Conservation (phyloP, 176 grass and related monocot species). For the Juncus inflexus region DNA sequence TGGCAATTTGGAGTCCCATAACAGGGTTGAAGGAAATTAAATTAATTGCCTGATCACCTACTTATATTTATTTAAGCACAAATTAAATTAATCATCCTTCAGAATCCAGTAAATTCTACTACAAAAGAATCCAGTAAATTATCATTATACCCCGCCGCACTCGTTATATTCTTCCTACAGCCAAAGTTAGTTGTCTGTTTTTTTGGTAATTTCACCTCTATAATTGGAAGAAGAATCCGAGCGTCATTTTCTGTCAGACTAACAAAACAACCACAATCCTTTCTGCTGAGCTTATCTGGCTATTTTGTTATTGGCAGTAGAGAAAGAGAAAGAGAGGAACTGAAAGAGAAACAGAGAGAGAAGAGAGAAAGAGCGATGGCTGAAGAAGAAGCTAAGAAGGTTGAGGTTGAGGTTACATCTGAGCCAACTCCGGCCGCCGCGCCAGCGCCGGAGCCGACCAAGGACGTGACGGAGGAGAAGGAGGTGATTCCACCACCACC, state of each 20-base stretch:
- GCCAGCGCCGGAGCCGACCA: conserved; percentile 38
- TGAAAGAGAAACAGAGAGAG: background rate
- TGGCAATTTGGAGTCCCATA: background rate
- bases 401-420: conserved; percentile 50
- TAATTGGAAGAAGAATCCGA: conserved; percentile 18
- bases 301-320: background rate
- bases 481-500: conserved; percentile 45
- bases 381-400: conserved; percentile 81
- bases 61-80: too few relatives aligned
- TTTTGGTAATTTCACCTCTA: conserved; percentile 20
- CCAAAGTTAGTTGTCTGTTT: conserved; percentile 1
- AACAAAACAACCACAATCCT: conserved; percentile 4
- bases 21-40: conserved; percentile 4
- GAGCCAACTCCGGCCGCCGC: conserved; percentile 31
- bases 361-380: conserved; percentile 31
- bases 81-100: background rate
- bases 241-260: background rate
- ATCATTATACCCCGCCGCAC: background rate
- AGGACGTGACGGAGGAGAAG: conserved; percentile 97
- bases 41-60: conserved; percentile 16
- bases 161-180: conserved; percentile 14
- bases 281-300: conserved; percentile 5
- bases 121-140: background rate
- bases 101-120: background rate
- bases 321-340: conserved; percentile 1